Base-by-base conservation (phyloP, 257 asterid species). In the Mentha longifolia region DNA sequence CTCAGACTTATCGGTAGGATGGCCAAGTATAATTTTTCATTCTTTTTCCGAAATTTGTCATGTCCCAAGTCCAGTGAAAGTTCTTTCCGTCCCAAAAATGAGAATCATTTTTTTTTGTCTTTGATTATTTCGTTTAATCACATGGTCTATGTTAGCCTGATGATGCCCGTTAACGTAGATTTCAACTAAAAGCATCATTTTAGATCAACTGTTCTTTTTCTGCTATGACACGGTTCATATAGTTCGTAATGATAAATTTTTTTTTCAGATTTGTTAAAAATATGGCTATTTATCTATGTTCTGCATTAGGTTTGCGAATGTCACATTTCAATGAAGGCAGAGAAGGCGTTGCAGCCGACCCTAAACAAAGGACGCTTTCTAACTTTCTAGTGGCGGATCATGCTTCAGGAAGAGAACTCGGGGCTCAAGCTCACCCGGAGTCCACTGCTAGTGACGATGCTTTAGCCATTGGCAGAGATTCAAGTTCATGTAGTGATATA, bases 1-100 rank as follows among this genome's bases (percentile, higher is more conserved):
- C 85, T 94, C 81, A 84, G 99, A 74, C 90, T 94, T 69, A 88
- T 94, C 79, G 99, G 99, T 94, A 83, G 5, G 91, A 61, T 71
- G 51, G 41, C 51, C 71, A 46, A 11, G 14, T 71, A 41, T 39
- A 35, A 51, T 80, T 16, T 54, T 46, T 49, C 72, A 7, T 61
- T 37, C 3, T 58, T 69, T 78, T 64, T 49, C 30, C 20, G 7
- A 62, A 37, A n/a, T n/a, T n/a, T n/a, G n/a, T n/a, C n/a, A n/a
- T n/a, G n/a, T n/a, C n/a, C n/a, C n/a, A n/a, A n/a, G n/a, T n/a
- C n/a, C n/a, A n/a, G n/a, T n/a, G n/a, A n/a, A n/a, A n/a, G n/a
- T n/a, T n/a, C n/a, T n/a, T n/a, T n/a, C n/a, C n/a, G n/a, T n/a
- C n/a, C n/a, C n/a, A n/a, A n/a, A n/a, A n/a, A n/a, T n/a, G n/a